Evolutionary conservation across 2,329 filamentous ascomycete species (phyloP).

Genomic region (Venturia carpophila): DNA sequence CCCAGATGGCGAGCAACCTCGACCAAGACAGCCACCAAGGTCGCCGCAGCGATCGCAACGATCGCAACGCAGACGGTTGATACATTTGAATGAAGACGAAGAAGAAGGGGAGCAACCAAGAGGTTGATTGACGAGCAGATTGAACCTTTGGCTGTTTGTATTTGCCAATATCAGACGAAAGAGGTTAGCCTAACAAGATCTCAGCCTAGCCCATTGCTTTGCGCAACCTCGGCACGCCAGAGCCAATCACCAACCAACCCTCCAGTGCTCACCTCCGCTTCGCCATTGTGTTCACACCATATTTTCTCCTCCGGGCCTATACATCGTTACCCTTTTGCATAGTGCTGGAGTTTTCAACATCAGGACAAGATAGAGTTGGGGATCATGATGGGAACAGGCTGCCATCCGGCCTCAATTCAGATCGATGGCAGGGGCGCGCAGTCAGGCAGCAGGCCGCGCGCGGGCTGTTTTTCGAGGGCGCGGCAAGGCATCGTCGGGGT

Average conservation of each 20-base stretch:
- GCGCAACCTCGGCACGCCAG: constrained; percentile 1
- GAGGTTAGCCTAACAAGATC: not conserved
- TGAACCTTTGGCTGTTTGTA: not conserved
- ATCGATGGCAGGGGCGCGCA: not conserved
- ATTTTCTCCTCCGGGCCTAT: not conserved
- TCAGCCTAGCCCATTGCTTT: not conserved
- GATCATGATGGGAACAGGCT: constrained; percentile 3
- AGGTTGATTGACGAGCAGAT: not conserved
- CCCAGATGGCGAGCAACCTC: constrained; percentile 11
- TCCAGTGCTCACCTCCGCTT: not conserved
- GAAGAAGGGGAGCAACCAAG: constrained; percentile 11
- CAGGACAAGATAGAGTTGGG: constrained; percentile 6
- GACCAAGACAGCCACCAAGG: not conserved
- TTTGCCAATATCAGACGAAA: not conserved
- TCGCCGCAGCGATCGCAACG: constrained; percentile 5
- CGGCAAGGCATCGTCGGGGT: not conserved
- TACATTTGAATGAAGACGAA: not conserved
- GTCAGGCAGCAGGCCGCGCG: not conserved
- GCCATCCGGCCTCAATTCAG: constrained; percentile 1
- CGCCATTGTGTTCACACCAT: not conserved
- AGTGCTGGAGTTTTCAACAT: not conserved
- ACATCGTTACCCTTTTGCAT: not conserved
- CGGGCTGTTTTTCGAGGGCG: constrained; percentile 1
- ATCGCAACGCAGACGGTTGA: not conserved
- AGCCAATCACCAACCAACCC: not conserved